These are phyloP conservation scores for Crithidia fasciculata DNA, from an alignment of 208 protist species.

Conservation along the genomic window DNA sequence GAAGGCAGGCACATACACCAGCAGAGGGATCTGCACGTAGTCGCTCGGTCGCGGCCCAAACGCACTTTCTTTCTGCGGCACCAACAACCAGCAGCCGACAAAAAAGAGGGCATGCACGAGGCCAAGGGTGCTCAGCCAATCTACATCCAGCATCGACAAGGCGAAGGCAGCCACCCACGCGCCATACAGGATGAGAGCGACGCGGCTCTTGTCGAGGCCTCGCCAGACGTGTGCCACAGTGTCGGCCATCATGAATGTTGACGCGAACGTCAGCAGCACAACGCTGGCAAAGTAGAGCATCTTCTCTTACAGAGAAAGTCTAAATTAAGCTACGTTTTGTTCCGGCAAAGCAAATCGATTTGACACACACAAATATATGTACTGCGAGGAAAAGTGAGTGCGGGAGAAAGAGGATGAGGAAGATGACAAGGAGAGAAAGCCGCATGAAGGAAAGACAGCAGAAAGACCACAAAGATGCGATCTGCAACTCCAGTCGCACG, in stretches of 20 bases:
- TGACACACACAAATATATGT: too few relatives aligned
- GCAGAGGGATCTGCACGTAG: conserved; percentile 59
- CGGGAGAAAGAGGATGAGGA: neutral
- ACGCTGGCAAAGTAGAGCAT: conserved; percentile 33
- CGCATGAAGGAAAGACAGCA: neutral
- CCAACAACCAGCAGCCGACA: conserved; percentile 29
- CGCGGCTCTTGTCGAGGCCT: conserved; percentile 21
- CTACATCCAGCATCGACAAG: conserved; percentile 41
- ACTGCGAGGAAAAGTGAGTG: too few relatives aligned
- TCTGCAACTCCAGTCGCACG: too few relatives aligned
- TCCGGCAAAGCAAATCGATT: neutral
- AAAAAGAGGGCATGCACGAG: conserved; percentile 42
- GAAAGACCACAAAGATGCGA: too few relatives aligned
- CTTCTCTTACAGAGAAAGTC: neutral
- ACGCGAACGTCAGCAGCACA: conserved; percentile 52
- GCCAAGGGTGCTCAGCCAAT: conserved; percentile 52
- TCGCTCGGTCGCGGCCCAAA: conserved; percentile 25
- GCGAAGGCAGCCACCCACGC: conserved; percentile 42
- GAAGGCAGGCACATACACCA: conserved; percentile 56
- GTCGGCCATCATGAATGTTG: conserved; percentile 79
- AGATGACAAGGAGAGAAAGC: neutral
- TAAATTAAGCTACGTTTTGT: neutral
- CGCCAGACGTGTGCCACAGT: conserved; percentile 48
- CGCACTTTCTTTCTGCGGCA: neutral
- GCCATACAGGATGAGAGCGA: conserved; percentile 36